Evolutionary conservation across 805 yeast genomes (phyloP), one percentile per base, ranked within the genome.

Genomic region (Torulaspora microellipsoides): DNA sequence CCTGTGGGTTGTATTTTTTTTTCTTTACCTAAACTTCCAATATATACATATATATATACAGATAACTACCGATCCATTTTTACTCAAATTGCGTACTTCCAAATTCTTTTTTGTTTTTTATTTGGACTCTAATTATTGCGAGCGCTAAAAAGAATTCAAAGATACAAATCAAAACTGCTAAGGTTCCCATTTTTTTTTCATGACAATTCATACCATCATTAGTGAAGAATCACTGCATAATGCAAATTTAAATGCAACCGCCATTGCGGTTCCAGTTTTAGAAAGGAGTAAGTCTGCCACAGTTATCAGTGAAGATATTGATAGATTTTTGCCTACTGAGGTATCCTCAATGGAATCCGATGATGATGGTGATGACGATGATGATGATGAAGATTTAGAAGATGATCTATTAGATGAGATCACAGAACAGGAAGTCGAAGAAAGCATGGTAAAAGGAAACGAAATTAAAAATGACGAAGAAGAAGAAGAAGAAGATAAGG

Each of bases 291-390:
- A 47, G 34, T 33, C 38, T 20, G 39, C 34, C 11, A 32, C 41
- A 12, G 32, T 38, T 15, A 47, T 51, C 25, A 53, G 54, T 27
- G 59, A 58, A 38, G 49, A 47, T 30, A 49, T 52, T 11, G 43
- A 47, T 32, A 46, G 53, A 15, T 46, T 50, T 23, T 37, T 58
- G 27, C 60, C 61, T 15, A 52, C 48, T 25, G 59, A 53, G 12
- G 56, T 56, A 3, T 55, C 62, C 3, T 50, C 59, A 12, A 27
- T 48, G 30, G 59, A 50, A 17, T 48, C 58, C 4, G 55, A 51
- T 25, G 49, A 39, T 14, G 52, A 38, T 3, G 52, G 46, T 13
- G 53, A 46, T 10, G 49, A 42, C 27, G 55, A 45, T 3, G n/a
- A n/a, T n/a, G n/a, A n/a, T n/a, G n/a, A n/a, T n/a, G n/a, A n/a